Evolutionary conservation across 2,329 filamentous ascomycete species (phyloP), one percentile per base, ranked within the genome.

Genomic region (Xylariaceae sp.): DNA sequence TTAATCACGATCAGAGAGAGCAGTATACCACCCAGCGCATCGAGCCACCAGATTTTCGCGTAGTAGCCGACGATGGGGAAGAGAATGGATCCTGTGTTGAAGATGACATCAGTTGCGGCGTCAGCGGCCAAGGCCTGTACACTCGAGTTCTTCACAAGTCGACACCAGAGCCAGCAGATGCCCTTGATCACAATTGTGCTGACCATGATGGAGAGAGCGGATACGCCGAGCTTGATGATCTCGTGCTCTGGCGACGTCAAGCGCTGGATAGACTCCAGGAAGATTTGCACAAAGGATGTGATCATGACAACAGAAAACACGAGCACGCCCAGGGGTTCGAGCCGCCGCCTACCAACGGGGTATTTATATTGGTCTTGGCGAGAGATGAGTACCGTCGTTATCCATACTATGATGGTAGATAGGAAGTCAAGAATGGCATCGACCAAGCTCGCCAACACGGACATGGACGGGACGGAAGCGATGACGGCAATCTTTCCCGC

Each of bases 241-340:
- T 78, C 75, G 62, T 83, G 87, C 54, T 89, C 79, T 2, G 76
- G 69, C 9, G 76, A 74, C 6, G 77, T 75, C 6, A 94, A 76
- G 2, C 83, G 81, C 60, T 84, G 78, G 32, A 88, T 71, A 65
- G 86, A 88, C 71, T 90, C 76, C 9, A 91, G 75, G 39, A 79
- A 83, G 41, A 94, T 88, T 71, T 94, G 89, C 61, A 84, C 82
- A 72, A 94, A 92, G 0, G 86, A 88, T 0, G 87, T 91, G 59
- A 92, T 87, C 88, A 94, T 94, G 67, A 92, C 88, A 56, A 91
- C 81, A 12, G 86, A 88, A 72, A 92, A 94, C 53, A 92, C 84
- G 4, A 94, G 75, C 2, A 94, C 86, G 31, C 89, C 89, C 4
- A 94, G 79, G 1, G 89, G 89, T 65, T 92, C 89, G 45, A 94